Conservation (phyloP, 495 filamentous ascomycete genomes). For the Mytilinidion resinicola region DNA sequence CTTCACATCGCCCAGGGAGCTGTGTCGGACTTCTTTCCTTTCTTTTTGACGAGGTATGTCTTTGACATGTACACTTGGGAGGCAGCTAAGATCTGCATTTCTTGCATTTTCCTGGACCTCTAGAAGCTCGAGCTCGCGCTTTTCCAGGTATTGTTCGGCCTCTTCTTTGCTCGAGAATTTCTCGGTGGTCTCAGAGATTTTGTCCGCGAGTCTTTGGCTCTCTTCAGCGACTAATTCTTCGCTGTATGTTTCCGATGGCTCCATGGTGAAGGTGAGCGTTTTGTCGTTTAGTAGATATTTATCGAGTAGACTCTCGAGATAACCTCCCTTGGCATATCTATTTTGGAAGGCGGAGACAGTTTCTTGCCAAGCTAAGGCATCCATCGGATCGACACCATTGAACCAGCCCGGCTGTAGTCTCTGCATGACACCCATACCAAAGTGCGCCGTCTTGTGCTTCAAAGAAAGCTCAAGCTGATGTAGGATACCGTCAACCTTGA, state of each 20-base stretch:
- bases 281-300: constrained; percentile 86
- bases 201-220: constrained; percentile 56
- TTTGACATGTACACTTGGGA: constrained; percentile 78
- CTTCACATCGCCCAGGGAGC: constrained; percentile 56
- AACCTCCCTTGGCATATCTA: constrained; percentile 61
- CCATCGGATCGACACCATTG: constrained; percentile 86
- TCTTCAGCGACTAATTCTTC: constrained; percentile 75
- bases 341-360: constrained; percentile 74
- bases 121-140: constrained; percentile 73
- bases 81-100: constrained; percentile 73
- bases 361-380: constrained; percentile 83
- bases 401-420: constrained; percentile 87
- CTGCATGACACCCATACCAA: constrained; percentile 86
- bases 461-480: constrained; percentile 86
- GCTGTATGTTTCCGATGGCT: constrained; percentile 66
- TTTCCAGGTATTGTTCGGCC: constrained; percentile 61
- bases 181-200: constrained; percentile 62
- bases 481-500: constrained; percentile 86
- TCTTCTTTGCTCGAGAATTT: constrained; percentile 62
- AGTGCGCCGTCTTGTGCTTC: constrained; percentile 91
- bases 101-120: constrained; percentile 76
- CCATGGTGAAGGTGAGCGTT: constrained; percentile 90
- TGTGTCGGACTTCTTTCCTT: constrained; percentile 60
- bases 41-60: constrained; percentile 82
- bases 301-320: constrained; percentile 77